Percentiles rank a stretch among this genome's conserved stretches.
Conservation (phyloP, 2,329 filamentous ascomycete genomes). For the Cephalotrichum gorgonifer region DNA sequence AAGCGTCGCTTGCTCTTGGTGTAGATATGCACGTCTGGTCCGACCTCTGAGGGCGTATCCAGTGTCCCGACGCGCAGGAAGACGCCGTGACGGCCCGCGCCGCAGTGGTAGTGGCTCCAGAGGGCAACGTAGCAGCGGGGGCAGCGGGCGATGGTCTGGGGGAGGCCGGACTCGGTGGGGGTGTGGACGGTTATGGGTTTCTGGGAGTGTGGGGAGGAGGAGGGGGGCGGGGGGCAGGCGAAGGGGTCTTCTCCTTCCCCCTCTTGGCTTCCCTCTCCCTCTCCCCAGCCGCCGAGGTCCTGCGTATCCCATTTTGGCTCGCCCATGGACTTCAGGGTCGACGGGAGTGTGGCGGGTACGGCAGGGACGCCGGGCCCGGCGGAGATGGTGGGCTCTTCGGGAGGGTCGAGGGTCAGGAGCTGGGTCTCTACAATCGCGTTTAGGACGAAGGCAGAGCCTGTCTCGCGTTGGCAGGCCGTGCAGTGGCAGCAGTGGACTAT, state of each 20-base stretch:
- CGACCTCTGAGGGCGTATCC: conserved; percentile 23
- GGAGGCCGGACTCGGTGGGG: conserved; percentile 28
- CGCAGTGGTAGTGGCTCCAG: conserved; percentile 29
- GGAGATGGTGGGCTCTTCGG: conserved; percentile 13
- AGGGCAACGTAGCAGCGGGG: conserved; percentile 27
- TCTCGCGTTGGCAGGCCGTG: conserved; percentile 33
- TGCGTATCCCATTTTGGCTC: background rate
- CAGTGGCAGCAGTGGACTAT: conserved; percentile 36
- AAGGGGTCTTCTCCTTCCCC: background rate
- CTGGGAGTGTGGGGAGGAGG: background rate
- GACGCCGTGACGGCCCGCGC: conserved; percentile 15
- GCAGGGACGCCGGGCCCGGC: background rate
- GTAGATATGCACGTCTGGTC: conserved; percentile 36
- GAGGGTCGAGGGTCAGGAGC: conserved; percentile 20
- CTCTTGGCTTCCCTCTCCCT: no score
- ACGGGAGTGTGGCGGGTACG: background rate
- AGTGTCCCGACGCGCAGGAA: conserved; percentile 34
- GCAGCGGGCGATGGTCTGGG: conserved; percentile 30
- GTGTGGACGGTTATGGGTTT: conserved; percentile 11
- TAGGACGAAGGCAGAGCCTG: conserved; percentile 26
- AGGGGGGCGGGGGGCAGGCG: background rate
- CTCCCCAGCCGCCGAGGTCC: background rate
- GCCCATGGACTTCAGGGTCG: background rate
- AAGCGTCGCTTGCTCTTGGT: conserved; percentile 26
- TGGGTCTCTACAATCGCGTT: conserved; percentile 20